Base-by-base conservation (phyloP, 345 rosid species). In the Eutrema japonicum region DNA sequence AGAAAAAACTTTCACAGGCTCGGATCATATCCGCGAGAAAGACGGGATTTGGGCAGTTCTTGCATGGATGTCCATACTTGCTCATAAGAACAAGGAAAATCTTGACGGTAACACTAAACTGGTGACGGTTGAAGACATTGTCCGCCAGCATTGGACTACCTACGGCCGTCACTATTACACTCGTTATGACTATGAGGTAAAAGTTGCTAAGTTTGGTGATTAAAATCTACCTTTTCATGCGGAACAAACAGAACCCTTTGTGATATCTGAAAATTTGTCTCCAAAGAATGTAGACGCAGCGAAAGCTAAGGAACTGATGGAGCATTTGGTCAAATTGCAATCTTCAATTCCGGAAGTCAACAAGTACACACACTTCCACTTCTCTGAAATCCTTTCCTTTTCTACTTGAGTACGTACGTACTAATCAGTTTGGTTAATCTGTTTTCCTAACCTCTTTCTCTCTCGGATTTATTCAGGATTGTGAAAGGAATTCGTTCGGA, bases 11-110 rank as follows among this genome's bases (percentile, higher is more conserved):
- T 76, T 70, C 60, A 76, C 87, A 90, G 96, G 98, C 60, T 96
- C 98, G 0, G 99, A 92, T 79, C 98, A 96, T 78, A 92, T 96
- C 43, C 92, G 99, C 36, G 98, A 96, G 87, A 96, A 92, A 75
- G 98, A 96, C 80, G 95, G 98, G 59, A 92, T 96, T 41, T 96
- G 98, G 98, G 99, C 99, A 27, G 98, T 96, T 76, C 83, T 96
- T 78, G 99, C 99, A 27, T 96, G 99, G 98, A 80, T 92, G 40
- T 96, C 99, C 35, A 90, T 96, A 40, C 83, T 96, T 72, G 99
- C 99, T 76, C 80, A 81, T 74, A 92, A 89, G 75, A 92, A 92
- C 71, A 89, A 85, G 85, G 95, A 80, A 56, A 92, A 60, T 72
- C 80, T 87, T 4, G 38, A 62, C 38, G 97, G 98, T 35, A 76